Conservation (phyloP, 2,329 filamentous ascomycete genomes). For the Aulographum hederae region DNA sequence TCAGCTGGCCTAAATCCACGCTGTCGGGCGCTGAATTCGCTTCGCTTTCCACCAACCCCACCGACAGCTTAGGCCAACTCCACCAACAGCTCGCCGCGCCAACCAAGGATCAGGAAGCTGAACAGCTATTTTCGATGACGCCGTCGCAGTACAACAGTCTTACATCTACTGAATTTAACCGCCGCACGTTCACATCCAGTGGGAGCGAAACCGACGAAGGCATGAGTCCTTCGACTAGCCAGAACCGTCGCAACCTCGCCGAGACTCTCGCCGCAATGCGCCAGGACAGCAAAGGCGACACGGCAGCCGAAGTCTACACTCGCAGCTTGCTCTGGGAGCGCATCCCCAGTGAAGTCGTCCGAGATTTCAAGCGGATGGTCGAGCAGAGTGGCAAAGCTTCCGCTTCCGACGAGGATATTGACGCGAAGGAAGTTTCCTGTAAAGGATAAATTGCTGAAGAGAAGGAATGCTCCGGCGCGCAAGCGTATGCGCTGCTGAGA, state of each 20-base stretch:
- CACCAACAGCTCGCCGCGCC: constrained; percentile 34
- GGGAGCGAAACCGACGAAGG: neutral
- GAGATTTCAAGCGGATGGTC: constrained; percentile 83
- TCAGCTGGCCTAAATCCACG: constrained; percentile 16
- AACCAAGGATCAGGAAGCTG: constrained; percentile 68
- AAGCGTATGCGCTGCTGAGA: too few species aligned
- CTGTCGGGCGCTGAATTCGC: constrained; percentile 18
- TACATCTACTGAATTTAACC: constrained; percentile 55
- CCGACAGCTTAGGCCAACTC: constrained; percentile 15
- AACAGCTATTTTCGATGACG: constrained; percentile 75
- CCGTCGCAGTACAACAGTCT: constrained; percentile 78
- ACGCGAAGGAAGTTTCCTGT: too few species aligned
- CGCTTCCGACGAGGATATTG: too few species aligned
- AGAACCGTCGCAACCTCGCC: constrained; percentile 54
- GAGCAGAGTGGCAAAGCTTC: constrained; percentile 42
- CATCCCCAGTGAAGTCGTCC: constrained; percentile 79
- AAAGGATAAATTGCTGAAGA: too few species aligned
- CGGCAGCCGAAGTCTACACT: constrained; percentile 77
- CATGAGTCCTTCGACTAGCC: constrained; percentile 11
- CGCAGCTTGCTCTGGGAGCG: constrained; percentile 86
- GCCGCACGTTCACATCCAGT: constrained; percentile 14
- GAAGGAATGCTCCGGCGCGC: too few species aligned
- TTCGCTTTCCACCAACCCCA: constrained; percentile 10
- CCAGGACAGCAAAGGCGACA: constrained; percentile 45
- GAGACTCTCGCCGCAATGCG: constrained; percentile 70